Evolutionary conservation across 2,329 filamentous ascomycete species (phyloP).

Genomic region (Davidsoniella virescens): DNA sequence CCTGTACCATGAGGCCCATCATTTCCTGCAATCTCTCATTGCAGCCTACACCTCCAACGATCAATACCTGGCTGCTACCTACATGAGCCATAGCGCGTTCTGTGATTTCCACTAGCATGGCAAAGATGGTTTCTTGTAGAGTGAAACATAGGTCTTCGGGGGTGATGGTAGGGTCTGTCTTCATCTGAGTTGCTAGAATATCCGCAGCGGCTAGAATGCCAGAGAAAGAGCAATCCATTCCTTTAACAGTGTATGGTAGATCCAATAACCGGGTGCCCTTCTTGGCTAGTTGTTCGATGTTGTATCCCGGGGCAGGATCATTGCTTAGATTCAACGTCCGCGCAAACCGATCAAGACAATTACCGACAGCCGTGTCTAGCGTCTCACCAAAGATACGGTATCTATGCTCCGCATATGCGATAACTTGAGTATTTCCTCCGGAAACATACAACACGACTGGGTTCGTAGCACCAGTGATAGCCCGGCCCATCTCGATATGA

Average conservation of each 20-base stretch:
- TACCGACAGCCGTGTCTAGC: constrained; percentile 92
- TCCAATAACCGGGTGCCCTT: constrained; percentile 63
- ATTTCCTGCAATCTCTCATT: constrained; percentile 92
- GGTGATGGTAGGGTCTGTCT: constrained; percentile 42
- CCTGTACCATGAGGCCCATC: constrained; percentile 91
- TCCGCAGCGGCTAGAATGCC: constrained; percentile 80
- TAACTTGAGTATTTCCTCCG: constrained; percentile 94
- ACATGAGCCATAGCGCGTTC: constrained; percentile 98
- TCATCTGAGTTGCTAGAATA: constrained; percentile 55
- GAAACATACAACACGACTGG: constrained; percentile 92
- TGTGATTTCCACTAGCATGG: constrained; percentile 97
- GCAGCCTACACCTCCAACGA: constrained; percentile 90
- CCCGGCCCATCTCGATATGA: constrained; percentile 95
- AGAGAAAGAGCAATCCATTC: constrained; percentile 95
- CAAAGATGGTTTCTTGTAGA: constrained; percentile 85
- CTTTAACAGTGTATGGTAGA: constrained; percentile 89
- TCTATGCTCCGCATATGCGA: constrained; percentile 83
- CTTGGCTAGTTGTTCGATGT: constrained; percentile 84
- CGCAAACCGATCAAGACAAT: constrained; percentile 91
- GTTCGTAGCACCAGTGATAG: constrained; percentile 78
- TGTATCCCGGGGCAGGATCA: constrained; percentile 92
- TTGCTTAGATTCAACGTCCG: constrained; percentile 83
- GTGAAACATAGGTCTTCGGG: constrained; percentile 82
- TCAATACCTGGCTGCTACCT: constrained; percentile 73
- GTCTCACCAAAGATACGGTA: constrained; percentile 98